Evolutionary conservation across 805 yeast genomes (phyloP).

Genomic region (Cyberlindnera mrakii): DNA sequence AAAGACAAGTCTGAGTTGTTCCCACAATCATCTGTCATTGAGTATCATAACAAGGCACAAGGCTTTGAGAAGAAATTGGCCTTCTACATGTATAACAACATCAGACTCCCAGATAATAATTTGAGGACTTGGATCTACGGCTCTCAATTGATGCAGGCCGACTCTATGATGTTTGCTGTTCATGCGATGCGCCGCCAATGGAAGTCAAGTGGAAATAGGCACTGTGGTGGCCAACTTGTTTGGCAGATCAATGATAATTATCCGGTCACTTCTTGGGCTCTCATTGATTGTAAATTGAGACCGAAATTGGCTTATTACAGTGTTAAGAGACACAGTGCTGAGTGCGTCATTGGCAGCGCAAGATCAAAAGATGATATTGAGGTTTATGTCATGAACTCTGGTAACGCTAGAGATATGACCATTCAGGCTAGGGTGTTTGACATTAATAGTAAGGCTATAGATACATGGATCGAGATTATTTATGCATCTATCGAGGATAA

Average conservation of each 20-base stretch:
- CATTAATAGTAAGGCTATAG: background rate
- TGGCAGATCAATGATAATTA: conserved; percentile 53
- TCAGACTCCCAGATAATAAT: conserved; percentile 30
- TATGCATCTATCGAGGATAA: conserved; percentile 15
- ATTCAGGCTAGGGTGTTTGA: background rate
- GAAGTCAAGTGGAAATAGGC: conserved; percentile 30
- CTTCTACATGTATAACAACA: conserved; percentile 39
- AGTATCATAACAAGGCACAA: conserved; percentile 43
- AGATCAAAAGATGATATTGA: conserved; percentile 4
- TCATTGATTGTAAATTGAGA: conserved; percentile 34
- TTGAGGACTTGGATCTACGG: conserved; percentile 41
- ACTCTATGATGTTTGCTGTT: conserved; percentile 41
- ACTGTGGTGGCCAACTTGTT: conserved; percentile 41
- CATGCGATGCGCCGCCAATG: conserved; percentile 43
- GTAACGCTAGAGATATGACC: background rate
- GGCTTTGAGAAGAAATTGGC: conserved; percentile 43
- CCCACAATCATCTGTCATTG: conserved; percentile 40
- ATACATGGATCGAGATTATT: background rate
- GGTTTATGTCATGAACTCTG: background rate
- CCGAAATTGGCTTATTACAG: conserved; percentile 45
- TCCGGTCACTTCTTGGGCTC: conserved; percentile 48
- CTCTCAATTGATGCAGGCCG: conserved; percentile 49
- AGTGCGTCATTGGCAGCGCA: conserved; percentile 17
- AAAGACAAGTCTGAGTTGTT: conserved; percentile 32
- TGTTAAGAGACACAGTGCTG: conserved; percentile 34